Conservation (phyloP, 495 filamentous ascomycete genomes). For the Chaetomium tenue region DNA sequence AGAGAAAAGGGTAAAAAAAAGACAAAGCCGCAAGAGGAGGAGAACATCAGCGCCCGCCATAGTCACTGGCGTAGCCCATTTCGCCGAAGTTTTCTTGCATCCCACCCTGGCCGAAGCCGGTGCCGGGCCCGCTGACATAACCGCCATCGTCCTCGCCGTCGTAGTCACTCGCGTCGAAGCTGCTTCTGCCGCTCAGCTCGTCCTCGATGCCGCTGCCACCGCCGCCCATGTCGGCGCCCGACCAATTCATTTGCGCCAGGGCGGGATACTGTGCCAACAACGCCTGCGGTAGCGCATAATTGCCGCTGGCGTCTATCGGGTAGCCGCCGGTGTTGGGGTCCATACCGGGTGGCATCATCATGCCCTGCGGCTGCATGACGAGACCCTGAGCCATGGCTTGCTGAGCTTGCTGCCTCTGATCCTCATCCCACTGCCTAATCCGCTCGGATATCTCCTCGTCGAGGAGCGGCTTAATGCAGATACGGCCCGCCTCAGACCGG, state of each 20-base stretch:
- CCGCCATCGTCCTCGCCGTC: conserved; percentile 60
- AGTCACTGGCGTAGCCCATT: conserved; percentile 54
- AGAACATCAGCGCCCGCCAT: conserved; percentile 42
- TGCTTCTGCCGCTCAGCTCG: conserved; percentile 77
- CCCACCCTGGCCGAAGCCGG: conserved; percentile 49
- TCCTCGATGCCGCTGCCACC: conserved; percentile 57
- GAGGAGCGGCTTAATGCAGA: conserved; percentile 92
- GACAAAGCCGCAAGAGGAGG: background rate
- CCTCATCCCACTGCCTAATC: conserved; percentile 63
- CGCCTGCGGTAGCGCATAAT: conserved; percentile 78
- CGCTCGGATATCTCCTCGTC: conserved; percentile 85
- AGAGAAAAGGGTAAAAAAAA: background rate
- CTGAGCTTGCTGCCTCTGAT: conserved; percentile 64
- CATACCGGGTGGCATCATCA: conserved; percentile 43
- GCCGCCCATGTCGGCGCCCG: conserved; percentile 56
- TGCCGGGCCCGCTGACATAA: conserved; percentile 55
- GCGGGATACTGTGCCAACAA: conserved; percentile 89
- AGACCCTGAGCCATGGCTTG: conserved; percentile 51
- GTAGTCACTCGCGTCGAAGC: conserved; percentile 83
- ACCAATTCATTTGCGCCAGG: conserved; percentile 80
- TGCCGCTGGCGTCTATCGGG: conserved; percentile 53
- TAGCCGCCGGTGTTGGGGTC: conserved; percentile 45
- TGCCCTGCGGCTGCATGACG: conserved; percentile 42
- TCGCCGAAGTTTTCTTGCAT: conserved; percentile 52
- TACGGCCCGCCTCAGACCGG: conserved; percentile 87